phyloP scores from a whole-genome alignment of 768 basidiomycete genomes.

The Mycena belliarum region DNA sequence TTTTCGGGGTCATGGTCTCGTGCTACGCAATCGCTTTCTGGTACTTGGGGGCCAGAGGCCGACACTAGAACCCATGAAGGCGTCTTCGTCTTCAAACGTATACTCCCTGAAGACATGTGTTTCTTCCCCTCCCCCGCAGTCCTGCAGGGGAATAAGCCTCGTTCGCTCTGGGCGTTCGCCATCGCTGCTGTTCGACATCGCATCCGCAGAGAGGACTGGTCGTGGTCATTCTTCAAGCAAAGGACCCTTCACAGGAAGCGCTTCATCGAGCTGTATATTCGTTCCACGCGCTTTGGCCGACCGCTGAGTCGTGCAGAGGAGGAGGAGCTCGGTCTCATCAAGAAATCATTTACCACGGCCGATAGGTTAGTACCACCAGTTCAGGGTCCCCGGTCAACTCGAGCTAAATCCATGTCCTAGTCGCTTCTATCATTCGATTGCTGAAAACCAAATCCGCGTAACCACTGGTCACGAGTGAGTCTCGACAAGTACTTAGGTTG shows the following conservation, averaged over 20 bases:
- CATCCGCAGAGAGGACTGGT: constrained; percentile 27
- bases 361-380: constrained; percentile 22
- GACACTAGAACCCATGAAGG: constrained; percentile 22
- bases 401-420: too few relatives aligned
- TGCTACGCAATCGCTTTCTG: constrained; percentile 24
- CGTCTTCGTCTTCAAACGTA: constrained; percentile 29
- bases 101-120: constrained; percentile 27
- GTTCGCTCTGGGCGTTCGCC: constrained; percentile 36
- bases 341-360: constrained; percentile 23
- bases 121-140: constrained; percentile 29
- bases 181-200: constrained; percentile 23
- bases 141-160: constrained; percentile 25
- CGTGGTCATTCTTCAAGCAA: constrained; percentile 33
- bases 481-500: neutral
- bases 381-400: too few relatives aligned
- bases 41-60: constrained; percentile 27
- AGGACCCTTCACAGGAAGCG: constrained; percentile 28
- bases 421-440: neutral
- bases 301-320: constrained; percentile 19
- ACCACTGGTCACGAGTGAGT: constrained; percentile 28
- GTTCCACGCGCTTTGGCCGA: constrained; percentile 22
- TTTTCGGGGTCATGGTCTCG: constrained; percentile 25
- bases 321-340: constrained; percentile 21
- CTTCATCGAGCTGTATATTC: constrained; percentile 31
- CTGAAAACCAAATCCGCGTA: constrained; percentile 22